Base-by-base conservation (phyloP, 2,329 filamentous ascomycete genomes). In the Colletotrichum siamense region DNA sequence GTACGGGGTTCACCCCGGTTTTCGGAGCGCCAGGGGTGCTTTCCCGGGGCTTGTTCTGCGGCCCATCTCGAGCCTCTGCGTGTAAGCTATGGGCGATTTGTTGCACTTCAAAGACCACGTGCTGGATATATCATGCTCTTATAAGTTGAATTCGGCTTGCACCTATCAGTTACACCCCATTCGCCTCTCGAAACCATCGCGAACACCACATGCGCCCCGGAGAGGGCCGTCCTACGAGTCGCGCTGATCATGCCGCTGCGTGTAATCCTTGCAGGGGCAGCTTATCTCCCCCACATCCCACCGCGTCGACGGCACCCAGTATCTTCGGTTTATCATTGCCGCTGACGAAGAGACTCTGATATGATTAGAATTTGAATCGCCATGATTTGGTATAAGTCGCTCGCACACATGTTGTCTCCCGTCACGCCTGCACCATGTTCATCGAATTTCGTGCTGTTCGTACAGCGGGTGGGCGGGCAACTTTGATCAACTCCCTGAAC, bases 241-340 rank as follows among this genome's bases (percentile, higher is more conserved):
- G 62, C 62, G 62, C 62, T 39, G 62, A 59, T 69, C 49, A 32
- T 26, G 24, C 24, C 57, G 36, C 36, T 39, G 36, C 8, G 30
- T 52, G 24, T 18, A 10, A 73, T 28, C 73, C 73, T 44, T 76
- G 73, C 57, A 68, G 4, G 44, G 44, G 44, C 44, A 12, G 39
- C 73, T 76, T 76, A 76, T 76, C 73, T 69, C 69, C 73, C 73
- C 73, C 73, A 69, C 73, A 73, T 62, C 66, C 34, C 66, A 36
- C 16, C 32, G 26, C 3, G 39, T 36, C 26, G 44, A 49, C 28
- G 30, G 24, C 63, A 32, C 18, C 69, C 28, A 64, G 12, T 69
- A 76, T 76, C 70, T 76, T 18, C 5, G 8, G 55, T 52, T 36
- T 68, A 76, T 73, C 63, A 68, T 13, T 15, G 62, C 18, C 13